Percentiles rank a stretch among this genome's conserved stretches.
Evolutionary conservation across 495 filamentous ascomycete genomes (phyloP).

Genomic region (Trypethelium eluteriae): DNA sequence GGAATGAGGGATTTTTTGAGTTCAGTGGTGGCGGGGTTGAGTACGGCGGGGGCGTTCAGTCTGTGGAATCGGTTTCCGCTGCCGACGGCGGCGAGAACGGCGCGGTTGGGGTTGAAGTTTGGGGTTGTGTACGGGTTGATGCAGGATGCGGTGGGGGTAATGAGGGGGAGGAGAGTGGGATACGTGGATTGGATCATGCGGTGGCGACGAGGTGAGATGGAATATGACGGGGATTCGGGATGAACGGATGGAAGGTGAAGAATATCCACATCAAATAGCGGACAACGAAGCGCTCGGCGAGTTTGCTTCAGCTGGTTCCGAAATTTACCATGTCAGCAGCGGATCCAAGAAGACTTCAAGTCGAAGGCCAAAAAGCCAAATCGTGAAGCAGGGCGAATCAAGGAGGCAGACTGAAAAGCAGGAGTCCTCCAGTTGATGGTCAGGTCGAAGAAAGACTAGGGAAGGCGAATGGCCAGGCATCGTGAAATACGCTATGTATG

Average conservation of each 20-base stretch:
- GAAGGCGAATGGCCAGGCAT: no score
- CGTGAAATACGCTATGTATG: no score
- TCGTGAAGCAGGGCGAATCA: no score
- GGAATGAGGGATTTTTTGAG: conserved; percentile 64
- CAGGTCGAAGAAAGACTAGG: no score
- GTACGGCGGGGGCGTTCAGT: conserved; percentile 78
- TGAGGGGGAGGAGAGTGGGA: conserved; percentile 59
- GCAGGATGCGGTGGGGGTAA: conserved; percentile 61
- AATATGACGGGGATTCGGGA: background rate
- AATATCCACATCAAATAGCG: no score
- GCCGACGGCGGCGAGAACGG: conserved; percentile 72
- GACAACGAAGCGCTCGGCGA: no score
- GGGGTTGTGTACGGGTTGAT: conserved; percentile 73
- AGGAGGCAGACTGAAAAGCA: no score
- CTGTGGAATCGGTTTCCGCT: conserved; percentile 76
- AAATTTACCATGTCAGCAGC: no score
- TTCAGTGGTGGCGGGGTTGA: conserved; percentile 70
- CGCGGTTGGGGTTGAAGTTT: conserved; percentile 66
- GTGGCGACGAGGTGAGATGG: background rate
- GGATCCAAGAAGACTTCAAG: no score
- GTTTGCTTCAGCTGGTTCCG: no score
- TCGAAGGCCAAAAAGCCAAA: no score
- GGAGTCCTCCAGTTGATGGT: no score
- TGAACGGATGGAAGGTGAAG: background rate
- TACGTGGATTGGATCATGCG: conserved; percentile 64